Conservation (phyloP, 495 filamentous ascomycete genomes). For the Talaromyces ruber region DNA sequence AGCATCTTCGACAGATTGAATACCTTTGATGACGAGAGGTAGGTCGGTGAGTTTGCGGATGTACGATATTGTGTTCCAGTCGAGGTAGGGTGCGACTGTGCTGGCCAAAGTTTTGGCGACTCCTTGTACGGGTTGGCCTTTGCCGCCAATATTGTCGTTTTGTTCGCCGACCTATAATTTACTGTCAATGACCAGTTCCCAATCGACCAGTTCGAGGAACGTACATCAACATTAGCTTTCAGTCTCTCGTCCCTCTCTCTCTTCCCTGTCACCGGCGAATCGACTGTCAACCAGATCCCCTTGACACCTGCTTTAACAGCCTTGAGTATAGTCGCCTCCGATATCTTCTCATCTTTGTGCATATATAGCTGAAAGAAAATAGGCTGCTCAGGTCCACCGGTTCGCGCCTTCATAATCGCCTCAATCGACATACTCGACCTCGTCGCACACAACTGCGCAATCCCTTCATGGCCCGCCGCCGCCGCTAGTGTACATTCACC, state of each 20-base stretch:
- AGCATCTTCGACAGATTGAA: conserved; percentile 87
- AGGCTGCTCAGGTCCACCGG: conserved; percentile 46
- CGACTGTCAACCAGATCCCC: conserved; percentile 62
- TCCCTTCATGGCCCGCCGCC: conserved; percentile 57
- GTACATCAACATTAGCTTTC: conserved; percentile 41
- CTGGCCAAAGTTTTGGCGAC: conserved; percentile 67
- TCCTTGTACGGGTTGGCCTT: conserved; percentile 63
- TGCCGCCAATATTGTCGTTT: conserved; percentile 36
- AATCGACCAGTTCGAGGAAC: not conserved
- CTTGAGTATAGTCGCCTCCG: conserved; percentile 65
- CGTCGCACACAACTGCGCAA: conserved; percentile 24
- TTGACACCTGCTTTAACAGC: conserved; percentile 71
- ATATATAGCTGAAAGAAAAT: conserved; percentile 88
- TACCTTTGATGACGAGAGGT: conserved; percentile 83
- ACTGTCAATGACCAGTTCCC: conserved; percentile 9
- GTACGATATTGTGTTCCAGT: conserved; percentile 79
- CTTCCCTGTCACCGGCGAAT: conserved; percentile 56
- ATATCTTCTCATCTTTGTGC: conserved; percentile 71
- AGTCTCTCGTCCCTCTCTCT: conserved; percentile 50
- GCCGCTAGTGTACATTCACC: conserved; percentile 68
- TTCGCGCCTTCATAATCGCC: conserved; percentile 54
- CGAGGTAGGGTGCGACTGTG: conserved; percentile 72
- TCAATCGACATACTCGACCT: conserved; percentile 50
- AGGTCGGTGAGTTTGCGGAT: conserved; percentile 70
- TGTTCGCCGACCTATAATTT: conserved; percentile 21